Conservation (phyloP, 208 protist genomes). For the Leishmania tarentolae region DNA sequence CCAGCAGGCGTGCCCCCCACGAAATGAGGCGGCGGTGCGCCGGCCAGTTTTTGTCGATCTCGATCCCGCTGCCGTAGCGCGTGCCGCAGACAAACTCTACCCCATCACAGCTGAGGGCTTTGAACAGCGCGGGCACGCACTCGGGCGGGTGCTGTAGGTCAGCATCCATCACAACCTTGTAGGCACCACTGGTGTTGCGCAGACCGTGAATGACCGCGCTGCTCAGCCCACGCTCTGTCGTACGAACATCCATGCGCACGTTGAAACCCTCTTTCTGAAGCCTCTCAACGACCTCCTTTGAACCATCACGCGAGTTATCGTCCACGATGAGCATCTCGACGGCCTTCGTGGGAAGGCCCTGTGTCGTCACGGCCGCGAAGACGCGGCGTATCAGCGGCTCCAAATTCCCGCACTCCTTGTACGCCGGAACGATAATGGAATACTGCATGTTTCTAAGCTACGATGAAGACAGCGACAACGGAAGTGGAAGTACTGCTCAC, state of each 20-base stretch:
- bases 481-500: background rate
- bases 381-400: slow-evolving; percentile 73
- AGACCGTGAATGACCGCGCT: slow-evolving; percentile 91
- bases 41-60: slow-evolving; percentile 89
- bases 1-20: slow-evolving; percentile 78
- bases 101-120: slow-evolving; percentile 49
- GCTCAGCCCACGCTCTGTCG: slow-evolving; percentile 83
- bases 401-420: slow-evolving; percentile 88
- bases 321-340: slow-evolving; percentile 89
- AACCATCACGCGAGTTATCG: slow-evolving; percentile 91
- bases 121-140: slow-evolving; percentile 68
- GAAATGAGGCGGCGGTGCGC: slow-evolving; percentile 88
- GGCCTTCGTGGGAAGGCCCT: slow-evolving; percentile 37
- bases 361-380: slow-evolving; percentile 59
- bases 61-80: slow-evolving; percentile 75
- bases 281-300: slow-evolving; percentile 69
- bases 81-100: slow-evolving; percentile 92
- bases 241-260: slow-evolving; percentile 80
- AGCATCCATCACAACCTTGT: slow-evolving; percentile 92
- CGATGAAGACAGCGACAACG: background rate
- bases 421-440: slow-evolving; percentile 85
- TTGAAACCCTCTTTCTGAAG: slow-evolving; percentile 66
- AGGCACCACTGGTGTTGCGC: slow-evolving; percentile 38
- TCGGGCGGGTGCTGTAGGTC: slow-evolving; percentile 94
- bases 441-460: slow-evolving; percentile 37